Percentiles rank a stretch among this genome's conserved stretches.
Conservation (phyloP, 306 rosid species). For the Mucuna pruriens region DNA sequence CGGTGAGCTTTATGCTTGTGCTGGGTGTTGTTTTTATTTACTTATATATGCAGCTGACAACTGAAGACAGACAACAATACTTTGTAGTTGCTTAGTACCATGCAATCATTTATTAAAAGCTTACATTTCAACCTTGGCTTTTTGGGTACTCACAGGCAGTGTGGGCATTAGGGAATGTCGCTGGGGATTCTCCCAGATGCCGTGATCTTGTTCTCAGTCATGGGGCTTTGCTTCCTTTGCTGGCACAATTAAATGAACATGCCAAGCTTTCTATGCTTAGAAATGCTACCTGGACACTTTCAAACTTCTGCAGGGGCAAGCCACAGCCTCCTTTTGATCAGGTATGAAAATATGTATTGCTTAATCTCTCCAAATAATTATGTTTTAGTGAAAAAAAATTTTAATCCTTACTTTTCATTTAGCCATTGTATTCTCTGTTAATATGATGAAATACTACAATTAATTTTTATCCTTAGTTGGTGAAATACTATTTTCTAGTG, state of each 20-base stretch:
- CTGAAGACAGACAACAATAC: not conserved
- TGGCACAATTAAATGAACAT: constrained; percentile 83
- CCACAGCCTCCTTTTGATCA: constrained; percentile 95
- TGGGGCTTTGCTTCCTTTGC: constrained; percentile 86
- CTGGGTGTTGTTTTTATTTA: constrained; percentile 11
- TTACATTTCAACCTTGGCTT: constrained; percentile 8
- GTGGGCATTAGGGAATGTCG: constrained; percentile 97
- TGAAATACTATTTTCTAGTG: constrained; percentile 1
- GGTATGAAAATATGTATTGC: constrained; percentile 51
- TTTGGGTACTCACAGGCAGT: constrained; percentile 65
- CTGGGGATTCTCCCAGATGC: constrained; percentile 95
- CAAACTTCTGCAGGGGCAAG: constrained; percentile 97
- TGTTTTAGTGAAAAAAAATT: not conserved
- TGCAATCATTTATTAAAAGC: not conserved
- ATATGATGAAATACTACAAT: not conserved
- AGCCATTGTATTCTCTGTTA: not conserved
- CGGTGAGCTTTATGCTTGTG: not conserved
- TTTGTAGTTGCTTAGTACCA: not conserved
- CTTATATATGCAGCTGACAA: not conserved
- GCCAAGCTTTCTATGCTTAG: constrained; percentile 97
- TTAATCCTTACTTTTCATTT: not conserved
- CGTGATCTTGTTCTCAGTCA: constrained; percentile 90
- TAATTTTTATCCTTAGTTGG: not conserved
- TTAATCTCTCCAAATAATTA: constrained; percentile 13
- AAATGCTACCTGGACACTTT: constrained; percentile 97